These are phyloP conservation scores for Papilionanthe hybrid DNA, from an alignment of 116 monocot genomes.

Conservation along the genomic window DNA sequence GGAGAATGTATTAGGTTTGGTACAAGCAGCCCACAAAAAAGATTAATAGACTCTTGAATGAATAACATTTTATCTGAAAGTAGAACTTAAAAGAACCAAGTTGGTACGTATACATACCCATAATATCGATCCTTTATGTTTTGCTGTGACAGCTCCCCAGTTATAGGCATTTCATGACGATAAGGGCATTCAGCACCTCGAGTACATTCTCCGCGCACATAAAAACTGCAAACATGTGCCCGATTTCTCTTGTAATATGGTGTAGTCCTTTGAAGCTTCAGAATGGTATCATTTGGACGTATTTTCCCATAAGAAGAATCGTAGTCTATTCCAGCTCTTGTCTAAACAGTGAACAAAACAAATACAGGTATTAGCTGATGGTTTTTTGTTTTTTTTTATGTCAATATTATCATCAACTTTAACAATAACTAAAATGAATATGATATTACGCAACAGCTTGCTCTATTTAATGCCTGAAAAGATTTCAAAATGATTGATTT, in stretches of 20 bases:
- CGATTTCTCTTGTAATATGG: slow-evolving; percentile 97
- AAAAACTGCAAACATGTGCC: slow-evolving; percentile 97
- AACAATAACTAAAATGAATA: no score
- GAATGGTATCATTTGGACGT: slow-evolving; percentile 84
- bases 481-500: not conserved
- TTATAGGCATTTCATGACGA: slow-evolving; percentile 95
- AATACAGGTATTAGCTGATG: not conserved
- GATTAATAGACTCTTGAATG: no score
- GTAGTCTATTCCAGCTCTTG: slow-evolving; percentile 96
- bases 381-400: no score
- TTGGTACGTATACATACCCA: slow-evolving; percentile 50
- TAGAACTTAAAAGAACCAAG: not conserved
- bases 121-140: slow-evolving; percentile 99
- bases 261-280: slow-evolving; percentile 96
- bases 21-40: no score
- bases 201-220: slow-evolving; percentile 90
- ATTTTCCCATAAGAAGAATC: slow-evolving; percentile 91
- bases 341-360: slow-evolving; percentile 27
- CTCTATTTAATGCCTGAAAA: not conserved
- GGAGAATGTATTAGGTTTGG: no score
- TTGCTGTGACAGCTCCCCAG: slow-evolving; percentile 91
- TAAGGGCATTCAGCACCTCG: slow-evolving; percentile 98
- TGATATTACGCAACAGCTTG: no score
- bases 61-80: no score
- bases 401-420: no score